Evolutionary conservation across 148 eudicot genomes (phyloP).

Genomic region (Silene latifolia): DNA sequence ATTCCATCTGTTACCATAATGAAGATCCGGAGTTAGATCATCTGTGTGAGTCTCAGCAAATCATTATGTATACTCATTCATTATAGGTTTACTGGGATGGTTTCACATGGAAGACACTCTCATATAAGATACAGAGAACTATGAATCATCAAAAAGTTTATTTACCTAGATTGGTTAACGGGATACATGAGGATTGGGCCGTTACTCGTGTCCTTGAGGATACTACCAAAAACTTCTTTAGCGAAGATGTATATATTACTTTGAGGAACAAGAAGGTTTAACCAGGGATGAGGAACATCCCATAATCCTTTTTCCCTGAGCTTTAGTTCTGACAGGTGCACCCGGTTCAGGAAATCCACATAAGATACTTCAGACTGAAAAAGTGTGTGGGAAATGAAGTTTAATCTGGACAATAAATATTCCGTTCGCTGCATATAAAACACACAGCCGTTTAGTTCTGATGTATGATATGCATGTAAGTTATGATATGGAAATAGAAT

Average conservation of each 20-base stretch:
- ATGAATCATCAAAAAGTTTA: not conserved
- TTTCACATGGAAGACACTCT: too few relatives aligned
- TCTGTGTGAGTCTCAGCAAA: not conserved
- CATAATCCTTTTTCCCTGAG: slow-evolving; percentile 62
- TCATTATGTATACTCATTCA: too few relatives aligned
- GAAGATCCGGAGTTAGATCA: not conserved
- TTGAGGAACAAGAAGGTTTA: slow-evolving; percentile 69
- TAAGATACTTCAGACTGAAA: slow-evolving; percentile 59
- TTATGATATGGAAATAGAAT: not conserved
- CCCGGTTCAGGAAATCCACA: slow-evolving; percentile 71
- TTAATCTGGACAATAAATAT: slow-evolving; percentile 45
- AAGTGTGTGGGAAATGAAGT: slow-evolving; percentile 64
- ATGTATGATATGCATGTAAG: not conserved
- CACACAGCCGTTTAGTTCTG: not conserved
- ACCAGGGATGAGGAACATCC: slow-evolving; percentile 96
- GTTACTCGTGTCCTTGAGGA: slow-evolving; percentile 54
- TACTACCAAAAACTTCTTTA: slow-evolving; percentile 59
- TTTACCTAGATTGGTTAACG: slow-evolving; percentile 61
- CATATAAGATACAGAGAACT: not conserved
- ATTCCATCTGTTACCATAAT: slow-evolving; percentile 52
- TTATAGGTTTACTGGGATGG: too few relatives aligned
- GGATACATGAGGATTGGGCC: slow-evolving; percentile 85
- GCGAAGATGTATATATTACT: slow-evolving; percentile 59
- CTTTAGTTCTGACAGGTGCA: slow-evolving; percentile 66
- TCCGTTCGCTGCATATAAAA: slow-evolving; percentile 47